Conservation (phyloP, 164 flowering plant species). For the Liquidambar formosana region DNA sequence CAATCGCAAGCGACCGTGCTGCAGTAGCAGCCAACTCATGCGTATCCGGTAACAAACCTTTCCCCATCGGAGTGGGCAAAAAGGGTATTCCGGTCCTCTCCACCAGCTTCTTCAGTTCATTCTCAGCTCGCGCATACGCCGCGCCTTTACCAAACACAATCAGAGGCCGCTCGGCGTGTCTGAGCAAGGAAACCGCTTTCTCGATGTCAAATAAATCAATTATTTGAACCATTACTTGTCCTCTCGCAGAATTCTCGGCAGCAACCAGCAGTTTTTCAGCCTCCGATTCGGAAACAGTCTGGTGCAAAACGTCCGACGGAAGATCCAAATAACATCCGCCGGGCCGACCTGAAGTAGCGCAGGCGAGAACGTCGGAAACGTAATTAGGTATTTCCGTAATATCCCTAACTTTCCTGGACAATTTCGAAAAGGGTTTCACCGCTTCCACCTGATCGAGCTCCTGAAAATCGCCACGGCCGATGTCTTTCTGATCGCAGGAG, state of each 20-base stretch:
- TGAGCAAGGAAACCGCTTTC: constrained; percentile 59
- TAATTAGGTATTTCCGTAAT: constrained; percentile 53
- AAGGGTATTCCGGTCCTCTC: constrained; percentile 90
- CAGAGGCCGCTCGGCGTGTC: constrained; percentile 75
- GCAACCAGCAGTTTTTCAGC: constrained; percentile 48
- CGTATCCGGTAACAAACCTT: constrained; percentile 79
- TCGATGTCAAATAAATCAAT: constrained; percentile 35
- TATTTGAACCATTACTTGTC: constrained; percentile 8
- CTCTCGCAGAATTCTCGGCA: constrained; percentile 28
- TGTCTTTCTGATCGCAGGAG: constrained; percentile 76
- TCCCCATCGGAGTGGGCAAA: constrained; percentile 98
- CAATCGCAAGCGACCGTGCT: constrained; percentile 86
- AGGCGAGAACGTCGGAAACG: constrained; percentile 49
- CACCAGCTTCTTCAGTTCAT: constrained; percentile 56
- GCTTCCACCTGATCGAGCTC: constrained; percentile 92
- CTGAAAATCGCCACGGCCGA: constrained; percentile 91
- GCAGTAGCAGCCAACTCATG: constrained; percentile 91
- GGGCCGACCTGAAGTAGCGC: constrained; percentile 60
- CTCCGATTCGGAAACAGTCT: constrained; percentile 57
- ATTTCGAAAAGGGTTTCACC: constrained; percentile 75
- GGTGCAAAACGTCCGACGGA: constrained; percentile 88
- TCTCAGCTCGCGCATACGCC: constrained; percentile 71
- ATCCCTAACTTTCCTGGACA: constrained; percentile 54
- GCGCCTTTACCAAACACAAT: constrained; percentile 96
- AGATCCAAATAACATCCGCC: constrained; percentile 90